Evolutionary conservation across 257 asterid genomes (phyloP).

Genomic region (Solanum boliviense): DNA sequence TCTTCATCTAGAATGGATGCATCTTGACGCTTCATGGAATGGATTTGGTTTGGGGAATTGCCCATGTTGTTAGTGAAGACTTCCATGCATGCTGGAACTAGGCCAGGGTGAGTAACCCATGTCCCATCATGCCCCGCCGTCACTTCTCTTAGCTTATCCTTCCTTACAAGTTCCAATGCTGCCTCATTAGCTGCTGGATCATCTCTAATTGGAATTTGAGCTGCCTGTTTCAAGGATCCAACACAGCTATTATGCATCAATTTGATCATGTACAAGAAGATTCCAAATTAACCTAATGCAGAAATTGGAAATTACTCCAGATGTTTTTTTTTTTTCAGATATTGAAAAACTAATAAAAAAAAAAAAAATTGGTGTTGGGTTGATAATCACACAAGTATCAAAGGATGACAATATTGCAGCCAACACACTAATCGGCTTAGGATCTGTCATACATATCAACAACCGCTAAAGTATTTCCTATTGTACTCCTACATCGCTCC

Average conservation of each 20-base stretch:
- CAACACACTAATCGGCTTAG: background rate
- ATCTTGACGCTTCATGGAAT: constrained; percentile 45
- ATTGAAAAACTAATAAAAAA: background rate
- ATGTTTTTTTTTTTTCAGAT: background rate
- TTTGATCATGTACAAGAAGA: background rate
- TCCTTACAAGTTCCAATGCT: constrained; percentile 61
- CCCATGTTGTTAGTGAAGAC: constrained; percentile 63
- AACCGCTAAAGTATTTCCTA: background rate
- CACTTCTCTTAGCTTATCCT: constrained; percentile 77
- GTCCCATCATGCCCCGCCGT: constrained; percentile 96
- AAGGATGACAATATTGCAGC: background rate
- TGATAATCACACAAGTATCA: background rate
- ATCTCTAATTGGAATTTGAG: constrained; percentile 84
- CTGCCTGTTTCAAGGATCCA: constrained; percentile 47
- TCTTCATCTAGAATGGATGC: constrained; percentile 44
- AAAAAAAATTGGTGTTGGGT: background rate
- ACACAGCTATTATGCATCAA: background rate
- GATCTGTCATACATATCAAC: background rate
- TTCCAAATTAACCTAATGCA: background rate
- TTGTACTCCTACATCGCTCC: background rate
- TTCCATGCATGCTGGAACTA: constrained; percentile 56
- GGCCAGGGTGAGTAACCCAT: constrained; percentile 97
- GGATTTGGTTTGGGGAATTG: constrained; percentile 51
- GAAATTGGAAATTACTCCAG: background rate
- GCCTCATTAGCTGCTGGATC: constrained; percentile 76